Conservation (phyloP, 331 rosid genomes). For the Acacia pycnantha region DNA sequence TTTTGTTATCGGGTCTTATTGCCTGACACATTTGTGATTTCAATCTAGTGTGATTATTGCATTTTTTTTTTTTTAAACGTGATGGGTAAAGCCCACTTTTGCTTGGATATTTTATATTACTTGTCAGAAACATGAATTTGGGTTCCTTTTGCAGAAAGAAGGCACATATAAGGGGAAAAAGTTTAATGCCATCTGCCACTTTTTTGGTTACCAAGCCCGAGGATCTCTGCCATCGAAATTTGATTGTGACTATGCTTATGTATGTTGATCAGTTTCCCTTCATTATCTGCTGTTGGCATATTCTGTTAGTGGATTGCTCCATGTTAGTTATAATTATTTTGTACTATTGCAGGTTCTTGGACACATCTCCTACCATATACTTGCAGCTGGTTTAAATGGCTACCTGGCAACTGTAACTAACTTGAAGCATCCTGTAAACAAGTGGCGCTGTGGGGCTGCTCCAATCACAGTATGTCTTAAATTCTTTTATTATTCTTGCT, state of each 20-base stretch:
- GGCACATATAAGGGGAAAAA: conserved; percentile 98
- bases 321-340: background rate
- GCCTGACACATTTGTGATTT: background rate
- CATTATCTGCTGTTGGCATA: conserved; percentile 18
- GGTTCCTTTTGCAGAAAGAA: conserved; percentile 69
- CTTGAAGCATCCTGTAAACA: conserved; percentile 64
- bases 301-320: background rate
- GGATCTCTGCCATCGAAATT: conserved; percentile 97
- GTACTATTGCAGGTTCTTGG: conserved; percentile 59
- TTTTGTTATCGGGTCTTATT: background rate
- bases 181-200: conserved; percentile 96
- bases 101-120: background rate
- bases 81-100: conserved; percentile 13
- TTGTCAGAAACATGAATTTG: background rate
- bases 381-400: conserved; percentile 74
- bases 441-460: conserved; percentile 83
- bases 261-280: conserved; percentile 41
- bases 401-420: conserved; percentile 74
- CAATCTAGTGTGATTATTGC: conserved; percentile 4
- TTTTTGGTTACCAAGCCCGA: conserved; percentile 98
- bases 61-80: conserved; percentile 7
- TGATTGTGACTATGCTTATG: conserved; percentile 95
- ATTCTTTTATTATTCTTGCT: background rate
- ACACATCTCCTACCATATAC: conserved; percentile 83
- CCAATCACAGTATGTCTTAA: conserved; percentile 50